phyloP scores from a whole-genome alignment of 768 basidiomycete species.

The Favolaschia claudopus region DNA sequence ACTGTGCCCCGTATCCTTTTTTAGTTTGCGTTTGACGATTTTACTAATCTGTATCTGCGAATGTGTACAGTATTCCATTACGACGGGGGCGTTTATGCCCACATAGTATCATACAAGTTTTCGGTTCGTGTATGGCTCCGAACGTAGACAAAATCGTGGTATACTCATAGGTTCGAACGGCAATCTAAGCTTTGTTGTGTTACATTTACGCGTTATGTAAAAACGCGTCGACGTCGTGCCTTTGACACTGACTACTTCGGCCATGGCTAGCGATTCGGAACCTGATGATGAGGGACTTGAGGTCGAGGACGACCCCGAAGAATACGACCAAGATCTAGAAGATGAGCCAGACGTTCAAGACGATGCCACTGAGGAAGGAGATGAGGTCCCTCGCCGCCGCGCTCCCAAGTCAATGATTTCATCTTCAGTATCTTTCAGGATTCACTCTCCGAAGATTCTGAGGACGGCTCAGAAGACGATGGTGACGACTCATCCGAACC shows the following conservation, averaged over 20 bases:
- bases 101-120: too few species aligned
- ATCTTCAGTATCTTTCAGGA: constrained; percentile 47
- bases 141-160: too few species aligned
- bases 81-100: too few species aligned
- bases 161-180: too few species aligned
- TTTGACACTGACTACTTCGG: background rate
- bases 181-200: background rate
- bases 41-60: too few species aligned
- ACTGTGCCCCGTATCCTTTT: too few species aligned
- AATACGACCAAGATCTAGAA: constrained; percentile 58
- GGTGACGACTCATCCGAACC: constrained; percentile 60
- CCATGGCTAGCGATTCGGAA: constrained; percentile 70
- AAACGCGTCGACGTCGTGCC: background rate
- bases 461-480: constrained; percentile 53
- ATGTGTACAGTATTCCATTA: too few species aligned
- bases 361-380: constrained; percentile 70
- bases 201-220: constrained; percentile 10
- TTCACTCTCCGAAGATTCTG: constrained; percentile 66
- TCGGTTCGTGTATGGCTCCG: too few species aligned
- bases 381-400: constrained; percentile 62
- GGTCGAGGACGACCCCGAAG: constrained; percentile 63
- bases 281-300: constrained; percentile 67
- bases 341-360: constrained; percentile 56
- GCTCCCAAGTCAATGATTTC: background rate
- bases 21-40: too few species aligned